Evolutionary conservation across 2,329 filamentous ascomycete species (phyloP).

Genomic region (Colletotrichum tamarilloi): DNA sequence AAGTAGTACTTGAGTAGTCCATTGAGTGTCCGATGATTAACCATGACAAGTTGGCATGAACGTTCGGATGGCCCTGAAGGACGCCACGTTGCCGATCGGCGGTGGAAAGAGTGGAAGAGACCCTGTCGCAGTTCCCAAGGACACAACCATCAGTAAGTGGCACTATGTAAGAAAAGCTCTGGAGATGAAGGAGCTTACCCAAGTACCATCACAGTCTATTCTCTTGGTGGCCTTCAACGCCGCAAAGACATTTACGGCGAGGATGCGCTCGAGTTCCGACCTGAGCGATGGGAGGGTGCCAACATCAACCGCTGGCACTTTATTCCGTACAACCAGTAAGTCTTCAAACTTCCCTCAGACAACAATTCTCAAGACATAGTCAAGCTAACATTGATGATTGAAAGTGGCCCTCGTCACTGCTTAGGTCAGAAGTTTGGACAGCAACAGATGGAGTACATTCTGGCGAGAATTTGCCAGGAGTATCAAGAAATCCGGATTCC

Average conservation of each 20-base stretch:
- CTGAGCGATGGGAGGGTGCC: slow-evolving; percentile 43
- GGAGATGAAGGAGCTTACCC: too few relatives aligned
- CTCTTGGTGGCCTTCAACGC: neutral
- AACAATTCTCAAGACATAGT: rapidly evolving
- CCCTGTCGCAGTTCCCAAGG: neutral
- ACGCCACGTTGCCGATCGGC: neutral
- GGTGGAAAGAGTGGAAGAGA: neutral
- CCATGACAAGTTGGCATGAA: neutral
- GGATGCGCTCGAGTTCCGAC: slow-evolving; percentile 47
- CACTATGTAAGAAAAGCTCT: neutral
- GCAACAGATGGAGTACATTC: neutral
- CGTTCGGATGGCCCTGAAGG: neutral
- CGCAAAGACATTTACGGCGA: slow-evolving; percentile 43
- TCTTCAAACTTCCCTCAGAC: neutral
- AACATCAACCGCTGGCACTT: neutral
- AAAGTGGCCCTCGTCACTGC: neutral
- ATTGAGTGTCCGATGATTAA: neutral
- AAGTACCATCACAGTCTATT: neutral
- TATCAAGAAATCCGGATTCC: neutral
- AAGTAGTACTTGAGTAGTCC: neutral
- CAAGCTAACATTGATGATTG: neutral
- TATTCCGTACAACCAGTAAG: neutral
- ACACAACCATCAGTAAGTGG: neutral
- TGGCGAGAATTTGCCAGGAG: neutral
- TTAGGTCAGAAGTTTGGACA: neutral